Conservation (phyloP, 139 green algal genomes). For the Chlamydomonas sp. region DNA sequence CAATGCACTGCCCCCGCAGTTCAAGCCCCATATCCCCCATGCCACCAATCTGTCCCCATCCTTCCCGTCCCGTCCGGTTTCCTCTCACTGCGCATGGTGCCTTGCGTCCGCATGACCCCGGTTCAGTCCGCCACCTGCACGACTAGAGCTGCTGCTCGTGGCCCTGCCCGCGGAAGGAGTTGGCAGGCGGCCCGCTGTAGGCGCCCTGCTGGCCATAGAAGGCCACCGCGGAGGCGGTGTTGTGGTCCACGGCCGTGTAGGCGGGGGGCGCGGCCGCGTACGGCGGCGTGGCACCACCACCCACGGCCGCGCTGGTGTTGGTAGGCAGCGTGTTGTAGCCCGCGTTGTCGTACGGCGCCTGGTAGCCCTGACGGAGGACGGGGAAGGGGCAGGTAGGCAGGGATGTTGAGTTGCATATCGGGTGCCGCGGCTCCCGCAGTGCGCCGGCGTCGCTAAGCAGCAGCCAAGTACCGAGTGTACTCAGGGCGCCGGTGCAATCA, state of each 20-base stretch:
- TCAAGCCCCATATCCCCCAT: no score
- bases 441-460: no score
- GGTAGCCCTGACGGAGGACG: constrained; percentile 12
- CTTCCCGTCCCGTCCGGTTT: no score
- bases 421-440: neutral
- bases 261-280: neutral
- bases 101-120: no score
- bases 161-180: no score
- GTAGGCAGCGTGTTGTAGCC: neutral
- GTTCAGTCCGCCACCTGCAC: neutral
- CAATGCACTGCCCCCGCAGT: no score
- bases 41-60: no score
- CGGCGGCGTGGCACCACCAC: neutral
- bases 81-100: no score
- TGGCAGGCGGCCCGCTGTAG: neutral
- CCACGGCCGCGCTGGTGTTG: neutral
- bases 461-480: no score
- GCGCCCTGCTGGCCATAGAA: constrained; percentile 31
- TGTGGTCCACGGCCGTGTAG: constrained; percentile 6
- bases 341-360: constrained; percentile 15
- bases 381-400: neutral
- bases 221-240: neutral
- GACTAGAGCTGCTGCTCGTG: constrained; percentile 17
- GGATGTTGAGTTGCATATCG: neutral
- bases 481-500: no score